Percentiles rank a stretch among this genome's conserved stretches.
Evolutionary conservation across 768 basidiomycete species (phyloP).

Genomic region (Auricularia cornea): DNA sequence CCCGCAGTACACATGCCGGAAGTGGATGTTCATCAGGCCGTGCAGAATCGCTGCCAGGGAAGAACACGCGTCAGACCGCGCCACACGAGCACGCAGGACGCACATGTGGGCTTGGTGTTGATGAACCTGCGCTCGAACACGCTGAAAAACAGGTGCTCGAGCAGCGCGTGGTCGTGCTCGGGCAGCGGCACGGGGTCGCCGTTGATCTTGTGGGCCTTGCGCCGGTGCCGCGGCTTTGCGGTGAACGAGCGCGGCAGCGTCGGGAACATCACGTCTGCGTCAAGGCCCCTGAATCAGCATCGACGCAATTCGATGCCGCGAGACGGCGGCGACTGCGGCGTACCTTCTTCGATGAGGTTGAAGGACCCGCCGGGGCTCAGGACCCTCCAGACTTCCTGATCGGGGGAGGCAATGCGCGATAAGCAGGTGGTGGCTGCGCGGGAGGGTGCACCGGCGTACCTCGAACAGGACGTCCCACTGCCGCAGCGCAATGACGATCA

Average conservation of each 20-base stretch:
- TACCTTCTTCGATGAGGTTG: slow-evolving; percentile 69
- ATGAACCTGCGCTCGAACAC: slow-evolving; percentile 67
- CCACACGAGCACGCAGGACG: slow-evolving; percentile 13
- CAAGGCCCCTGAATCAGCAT: neutral
- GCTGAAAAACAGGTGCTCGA: slow-evolving; percentile 58
- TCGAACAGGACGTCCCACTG: slow-evolving; percentile 66
- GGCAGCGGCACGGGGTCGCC: slow-evolving; percentile 37
- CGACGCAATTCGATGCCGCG: neutral
- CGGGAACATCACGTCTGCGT: slow-evolving; percentile 67
- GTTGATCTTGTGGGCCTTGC: slow-evolving; percentile 32
- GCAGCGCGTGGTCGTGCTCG: slow-evolving; percentile 61
- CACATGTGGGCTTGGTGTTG: slow-evolving; percentile 61
- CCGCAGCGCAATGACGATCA: no score
- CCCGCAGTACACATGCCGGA: slow-evolving; percentile 53
- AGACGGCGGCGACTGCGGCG: slow-evolving; percentile 8
- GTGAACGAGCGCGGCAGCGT: slow-evolving; percentile 72
- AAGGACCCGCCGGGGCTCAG: slow-evolving; percentile 61
- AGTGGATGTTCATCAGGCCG: slow-evolving; percentile 62
- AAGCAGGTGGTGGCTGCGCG: neutral
- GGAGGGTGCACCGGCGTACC: slow-evolving; percentile 24
- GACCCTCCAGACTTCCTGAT: slow-evolving; percentile 64
- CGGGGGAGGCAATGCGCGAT: neutral
- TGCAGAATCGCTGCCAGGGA: slow-evolving; percentile 52
- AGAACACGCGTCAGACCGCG: neutral
- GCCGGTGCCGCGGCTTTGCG: slow-evolving; percentile 43